Conservation (phyloP, 805 yeast species). For the Vanderwaltozyma verrucispora region DNA sequence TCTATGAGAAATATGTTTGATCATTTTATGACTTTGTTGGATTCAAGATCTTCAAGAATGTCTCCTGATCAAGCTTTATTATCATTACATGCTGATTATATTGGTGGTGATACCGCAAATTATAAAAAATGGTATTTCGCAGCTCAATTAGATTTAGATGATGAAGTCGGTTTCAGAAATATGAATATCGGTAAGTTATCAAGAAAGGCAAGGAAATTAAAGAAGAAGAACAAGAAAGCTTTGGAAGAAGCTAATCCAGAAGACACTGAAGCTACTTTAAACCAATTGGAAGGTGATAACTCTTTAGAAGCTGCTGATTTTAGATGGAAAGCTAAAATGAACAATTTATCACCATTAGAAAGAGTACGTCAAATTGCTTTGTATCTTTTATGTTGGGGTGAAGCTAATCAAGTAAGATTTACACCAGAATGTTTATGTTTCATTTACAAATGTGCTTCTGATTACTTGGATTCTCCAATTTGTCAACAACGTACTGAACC, state of each 20-base stretch:
- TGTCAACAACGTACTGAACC: slow-evolving; percentile 83
- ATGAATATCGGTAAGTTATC: slow-evolving; percentile 69
- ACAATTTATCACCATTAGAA: slow-evolving; percentile 59
- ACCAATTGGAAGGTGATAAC: slow-evolving; percentile 71
- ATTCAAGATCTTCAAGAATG: slow-evolving; percentile 80
- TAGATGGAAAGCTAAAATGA: slow-evolving; percentile 80
- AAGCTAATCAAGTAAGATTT: slow-evolving; percentile 90
- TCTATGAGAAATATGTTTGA: slow-evolving; percentile 89
- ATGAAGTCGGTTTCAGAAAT: slow-evolving; percentile 72
- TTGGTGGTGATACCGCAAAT: slow-evolving; percentile 80
- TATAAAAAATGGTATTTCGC: slow-evolving; percentile 85
- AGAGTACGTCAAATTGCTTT: slow-evolving; percentile 71
- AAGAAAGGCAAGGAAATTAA: slow-evolving; percentile 70
- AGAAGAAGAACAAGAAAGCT: slow-evolving; percentile 64
- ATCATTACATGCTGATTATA: slow-evolving; percentile 76
- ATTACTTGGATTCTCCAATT: slow-evolving; percentile 78
- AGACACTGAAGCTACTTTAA: slow-evolving; percentile 45
- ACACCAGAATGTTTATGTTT: slow-evolving; percentile 84
- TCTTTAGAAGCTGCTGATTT: slow-evolving; percentile 73
- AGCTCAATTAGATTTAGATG: slow-evolving; percentile 79
- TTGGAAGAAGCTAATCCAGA: slow-evolving; percentile 57
- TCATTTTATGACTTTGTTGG: slow-evolving; percentile 75
- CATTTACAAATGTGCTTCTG: slow-evolving; percentile 89
- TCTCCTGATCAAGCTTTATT: slow-evolving; percentile 79
- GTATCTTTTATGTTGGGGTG: slow-evolving; percentile 78